Evolutionary conservation across 139 green algal genomes (phyloP).

Genomic region (Haematococcus lacustris): DNA sequence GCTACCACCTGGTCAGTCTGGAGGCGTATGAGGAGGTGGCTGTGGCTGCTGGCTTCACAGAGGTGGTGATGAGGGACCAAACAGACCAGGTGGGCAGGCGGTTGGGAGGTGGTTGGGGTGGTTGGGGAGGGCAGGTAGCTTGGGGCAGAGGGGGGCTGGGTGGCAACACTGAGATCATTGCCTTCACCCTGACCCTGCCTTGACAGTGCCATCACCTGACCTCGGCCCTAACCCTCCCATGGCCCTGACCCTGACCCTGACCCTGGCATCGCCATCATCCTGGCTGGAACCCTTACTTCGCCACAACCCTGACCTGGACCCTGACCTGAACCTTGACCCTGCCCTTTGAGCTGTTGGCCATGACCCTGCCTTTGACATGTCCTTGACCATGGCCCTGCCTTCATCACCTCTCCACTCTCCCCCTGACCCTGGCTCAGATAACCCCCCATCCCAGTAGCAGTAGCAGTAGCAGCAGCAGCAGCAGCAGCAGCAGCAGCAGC

Average conservation of each 20-base stretch:
- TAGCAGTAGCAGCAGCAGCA: neutral
- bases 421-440: neutral
- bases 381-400: no score
- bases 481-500: neutral
- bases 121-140: neutral
- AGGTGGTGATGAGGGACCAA: constrained; percentile 39
- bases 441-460: neutral
- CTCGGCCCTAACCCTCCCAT: no score
- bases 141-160: neutral
- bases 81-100: constrained; percentile 20
- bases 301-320: no score
- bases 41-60: constrained; percentile 51
- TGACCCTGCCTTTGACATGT: no score
- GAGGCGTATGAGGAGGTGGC: constrained; percentile 47
- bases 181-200: neutral
- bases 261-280: no score
- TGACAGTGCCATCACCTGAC: neutral
- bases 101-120: neutral
- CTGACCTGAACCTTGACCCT: no score
- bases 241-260: no score
- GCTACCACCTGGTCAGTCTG: constrained; percentile 61
- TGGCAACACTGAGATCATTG: neutral
- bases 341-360: no score
- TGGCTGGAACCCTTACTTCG: no score
- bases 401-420: no score